Conservation (phyloP, 2,329 filamentous ascomycete species). For the Chrysosphaeria jannelii region DNA sequence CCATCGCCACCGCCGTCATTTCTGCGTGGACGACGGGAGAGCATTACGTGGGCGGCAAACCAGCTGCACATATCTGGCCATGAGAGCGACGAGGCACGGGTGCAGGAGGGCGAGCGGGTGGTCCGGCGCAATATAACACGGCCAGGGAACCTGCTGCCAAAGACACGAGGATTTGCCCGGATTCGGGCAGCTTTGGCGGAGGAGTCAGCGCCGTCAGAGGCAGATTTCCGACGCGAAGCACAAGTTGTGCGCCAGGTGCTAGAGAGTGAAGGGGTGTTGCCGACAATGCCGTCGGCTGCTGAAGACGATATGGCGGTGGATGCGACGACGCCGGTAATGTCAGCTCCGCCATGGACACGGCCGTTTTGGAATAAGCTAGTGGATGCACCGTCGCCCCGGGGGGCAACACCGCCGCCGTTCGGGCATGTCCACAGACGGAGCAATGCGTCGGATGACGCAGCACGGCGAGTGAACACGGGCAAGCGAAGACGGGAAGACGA, state of each 20-base stretch:
- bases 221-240: conserved; percentile 67
- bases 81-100: conserved; percentile 38
- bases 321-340: conserved; percentile 4
- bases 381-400: not conserved
- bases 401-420: conserved; percentile 5
- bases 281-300: too few relatives aligned
- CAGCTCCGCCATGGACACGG: conserved; percentile 8
- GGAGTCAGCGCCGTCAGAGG: conserved; percentile 64
- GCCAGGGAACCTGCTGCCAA: conserved; percentile 71
- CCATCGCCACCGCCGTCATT: conserved; percentile 17
- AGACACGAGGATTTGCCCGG: conserved; percentile 82
- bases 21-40: conserved; percentile 37
- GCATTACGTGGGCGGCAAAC: conserved; percentile 69
- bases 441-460: conserved; percentile 1
- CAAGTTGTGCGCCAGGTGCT: conserved; percentile 89
- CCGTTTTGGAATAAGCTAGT: conserved; percentile 33
- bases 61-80: conserved; percentile 59
- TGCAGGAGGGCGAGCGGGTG: conserved; percentile 42
- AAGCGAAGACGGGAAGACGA: conserved; percentile 47
- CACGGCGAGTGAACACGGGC: conserved; percentile 40
- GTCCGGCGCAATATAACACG: conserved; percentile 60
- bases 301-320: conserved; percentile 39
- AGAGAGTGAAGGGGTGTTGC: conserved; percentile 51
- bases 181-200: conserved; percentile 75
- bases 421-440: conserved; percentile 15